Base-by-base conservation (phyloP, 768 basidiomycete genomes). In the Trametopsis cervina region DNA sequence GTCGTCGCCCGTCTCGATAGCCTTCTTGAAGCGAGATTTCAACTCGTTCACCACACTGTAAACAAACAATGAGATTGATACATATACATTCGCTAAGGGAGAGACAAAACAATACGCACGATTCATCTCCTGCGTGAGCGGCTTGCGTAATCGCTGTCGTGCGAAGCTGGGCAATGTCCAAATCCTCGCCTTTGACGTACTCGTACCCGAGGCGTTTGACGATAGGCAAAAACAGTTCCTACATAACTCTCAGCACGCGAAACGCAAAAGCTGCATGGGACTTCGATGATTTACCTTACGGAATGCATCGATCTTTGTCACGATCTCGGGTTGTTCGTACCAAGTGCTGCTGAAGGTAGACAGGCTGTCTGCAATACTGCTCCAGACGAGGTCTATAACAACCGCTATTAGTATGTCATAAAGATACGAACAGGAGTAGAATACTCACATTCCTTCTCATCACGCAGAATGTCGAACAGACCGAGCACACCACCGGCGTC, bases 311-410 rank as follows among this genome's bases (percentile, higher is more conserved):
- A 94, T 59, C 40, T 72, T 69, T 29, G 72, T 73, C 27, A 68
- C 71, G 54, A 73, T 69, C 23, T 68, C 72, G 26, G 65, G 69
- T 58, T 90, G 69, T 64, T 95, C 92, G 86, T 89, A 96, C 87
- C 91, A 96, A 2, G 80, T 77, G 5, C 72, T 75, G 9, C 70
- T 61, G 24, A 96, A 64, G 27, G 68, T 63, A 22, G 59, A 56
- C 42, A 97, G 64, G 43, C 74, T 80, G 10, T 70, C 67, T 3
- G 74, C 66, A 40, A 94, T 80, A 47, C 79, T 79, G 42, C 77
- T 70, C 90, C 88, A 93, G 13, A 95, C 89, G 51, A 90, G 72
- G 65, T 82, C 91, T 91, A 56, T n/a, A n/a, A n/a, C 42, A 18
- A 37, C n/a, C 18, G 15, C 9, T 38, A 24, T 36, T 33, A 42